These are phyloP conservation scores for Scedosporium aurantiacum DNA, from an alignment of 2,329 filamentous ascomycete species.

Conservation along the genomic window DNA sequence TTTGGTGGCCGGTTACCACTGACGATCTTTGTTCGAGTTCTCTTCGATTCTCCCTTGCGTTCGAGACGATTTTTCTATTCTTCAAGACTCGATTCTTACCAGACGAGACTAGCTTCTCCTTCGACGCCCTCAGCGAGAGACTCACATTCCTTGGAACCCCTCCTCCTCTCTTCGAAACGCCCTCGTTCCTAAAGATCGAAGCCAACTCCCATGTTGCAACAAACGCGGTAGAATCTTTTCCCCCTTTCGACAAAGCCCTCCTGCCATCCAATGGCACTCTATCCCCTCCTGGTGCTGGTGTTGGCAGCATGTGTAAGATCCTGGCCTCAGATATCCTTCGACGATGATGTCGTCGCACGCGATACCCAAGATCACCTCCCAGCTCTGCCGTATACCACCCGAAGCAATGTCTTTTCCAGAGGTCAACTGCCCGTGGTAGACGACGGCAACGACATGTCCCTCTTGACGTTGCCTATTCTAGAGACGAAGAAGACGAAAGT, in stretches of 20 bases:
- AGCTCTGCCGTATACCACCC: background rate
- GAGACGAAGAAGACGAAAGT: background rate
- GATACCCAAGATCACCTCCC: background rate
- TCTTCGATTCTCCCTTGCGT: background rate
- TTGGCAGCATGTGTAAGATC: constrained; percentile 1
- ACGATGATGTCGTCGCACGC: background rate
- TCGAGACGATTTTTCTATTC: background rate
- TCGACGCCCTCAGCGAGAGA: background rate
- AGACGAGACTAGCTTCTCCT: background rate
- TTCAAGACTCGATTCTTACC: background rate
- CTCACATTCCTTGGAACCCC: background rate
- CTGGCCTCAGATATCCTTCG: constrained; percentile 6
- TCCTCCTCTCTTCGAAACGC: background rate
- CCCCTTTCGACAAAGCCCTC: constrained; percentile 7
- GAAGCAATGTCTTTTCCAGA: constrained; percentile 2
- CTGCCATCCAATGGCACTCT: background rate
- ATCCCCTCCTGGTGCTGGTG: constrained; percentile 4
- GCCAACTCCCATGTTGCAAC: constrained; percentile 1
- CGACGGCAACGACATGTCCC: constrained; percentile 5
- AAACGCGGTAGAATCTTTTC: constrained; percentile 5
- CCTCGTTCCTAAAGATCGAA: background rate
- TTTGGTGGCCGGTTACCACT: background rate
- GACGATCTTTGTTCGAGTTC: background rate
- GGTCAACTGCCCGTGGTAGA: constrained; percentile 4
- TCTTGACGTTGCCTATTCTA: constrained; percentile 8